A percentile compares a stretch with the other conserved stretches of the same genome.
phyloP scores from a whole-genome alignment of 352 stramenopile species.

The Pythium scleroteichum region DNA sequence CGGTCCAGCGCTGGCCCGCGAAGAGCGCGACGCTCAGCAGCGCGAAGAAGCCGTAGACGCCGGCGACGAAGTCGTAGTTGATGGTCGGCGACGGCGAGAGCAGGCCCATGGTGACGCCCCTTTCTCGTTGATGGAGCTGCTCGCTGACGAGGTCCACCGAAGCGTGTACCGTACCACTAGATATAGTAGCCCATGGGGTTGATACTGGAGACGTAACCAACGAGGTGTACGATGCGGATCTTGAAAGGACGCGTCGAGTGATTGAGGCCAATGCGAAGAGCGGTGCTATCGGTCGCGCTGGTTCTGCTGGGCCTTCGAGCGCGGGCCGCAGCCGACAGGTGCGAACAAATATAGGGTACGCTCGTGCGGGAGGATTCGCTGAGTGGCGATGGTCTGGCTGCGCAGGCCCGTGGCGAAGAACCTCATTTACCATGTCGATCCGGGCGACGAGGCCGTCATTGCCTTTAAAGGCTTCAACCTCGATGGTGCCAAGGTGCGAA shows the following conservation, averaged over 20 bases:
- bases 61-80: slow-evolving; percentile 90
- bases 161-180: background rate
- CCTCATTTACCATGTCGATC: slow-evolving; percentile 71
- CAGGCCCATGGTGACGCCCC: slow-evolving; percentile 36
- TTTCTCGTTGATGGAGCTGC: too few relatives aligned
- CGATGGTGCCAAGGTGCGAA: slow-evolving; percentile 41
- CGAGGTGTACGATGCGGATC: background rate
- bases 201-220: slow-evolving; percentile 7
- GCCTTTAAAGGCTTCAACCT: slow-evolving; percentile 81
- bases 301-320: background rate
- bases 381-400: background rate
- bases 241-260: slow-evolving; percentile 10
- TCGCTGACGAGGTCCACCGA: too few relatives aligned
- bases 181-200: background rate
- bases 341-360: background rate
- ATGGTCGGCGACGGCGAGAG: slow-evolving; percentile 75
- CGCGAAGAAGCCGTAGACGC: slow-evolving; percentile 74
- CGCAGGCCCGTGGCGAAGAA: slow-evolving; percentile 62
- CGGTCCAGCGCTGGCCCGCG: slow-evolving; percentile 60
- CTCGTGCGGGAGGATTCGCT: background rate
- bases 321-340: slow-evolving; percentile 3
- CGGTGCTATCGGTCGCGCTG: background rate
- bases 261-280: background rate
- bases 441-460: slow-evolving; percentile 75
- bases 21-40: slow-evolving; percentile 57